Base-by-base conservation (phyloP, 805 yeast genomes). In the Candida bentonensis region DNA sequence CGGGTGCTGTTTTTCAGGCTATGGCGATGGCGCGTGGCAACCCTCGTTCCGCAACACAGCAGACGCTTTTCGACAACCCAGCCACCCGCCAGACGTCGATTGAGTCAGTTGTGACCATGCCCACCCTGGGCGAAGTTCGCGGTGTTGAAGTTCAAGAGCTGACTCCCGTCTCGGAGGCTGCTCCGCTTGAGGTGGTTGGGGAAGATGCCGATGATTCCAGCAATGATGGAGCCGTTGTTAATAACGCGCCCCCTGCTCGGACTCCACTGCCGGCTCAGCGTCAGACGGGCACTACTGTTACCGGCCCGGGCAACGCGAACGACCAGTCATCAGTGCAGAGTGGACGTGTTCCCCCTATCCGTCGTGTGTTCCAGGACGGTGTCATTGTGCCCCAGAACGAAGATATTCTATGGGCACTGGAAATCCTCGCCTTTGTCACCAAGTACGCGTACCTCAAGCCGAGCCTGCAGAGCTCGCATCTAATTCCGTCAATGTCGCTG, bases 331-430 rank as follows among this genome's bases (percentile, higher is more conserved):
- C 36, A 4, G 7, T 30, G 7, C 36, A 30, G 20, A 30, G 36
- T n/a, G 36, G 36, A 9, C 13, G 36, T 5, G 36, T 30, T 9
- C 36, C 36, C 7, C 42, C 50, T 7, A 44, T 52, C 15, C 83
- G 83, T 21, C 66, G 85, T 43, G 62, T 62, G 21, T 78, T 78
- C 53, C 61, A 67, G 41, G 63, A 81, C 36, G 94, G 95, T 1
- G 76, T 79, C 21, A 70, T 88, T n/a, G 73, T 87, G 3, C 96
- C 96, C 1, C 74, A 85, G 46, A 94, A 84, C 50, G 96, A 89
- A 58, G 98, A 89, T 57, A 84, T 89, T 15, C 79, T 86, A 28
- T 87, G 96, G 95, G 82, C 95, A 3, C 67, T 89, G 44, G 97
- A 89, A 61, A 69, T 92, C 20, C 62, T 92, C 42, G 97, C 97